Base-by-base conservation (phyloP, 345 rosid genomes). In the Noccaea bulbosa region DNA sequence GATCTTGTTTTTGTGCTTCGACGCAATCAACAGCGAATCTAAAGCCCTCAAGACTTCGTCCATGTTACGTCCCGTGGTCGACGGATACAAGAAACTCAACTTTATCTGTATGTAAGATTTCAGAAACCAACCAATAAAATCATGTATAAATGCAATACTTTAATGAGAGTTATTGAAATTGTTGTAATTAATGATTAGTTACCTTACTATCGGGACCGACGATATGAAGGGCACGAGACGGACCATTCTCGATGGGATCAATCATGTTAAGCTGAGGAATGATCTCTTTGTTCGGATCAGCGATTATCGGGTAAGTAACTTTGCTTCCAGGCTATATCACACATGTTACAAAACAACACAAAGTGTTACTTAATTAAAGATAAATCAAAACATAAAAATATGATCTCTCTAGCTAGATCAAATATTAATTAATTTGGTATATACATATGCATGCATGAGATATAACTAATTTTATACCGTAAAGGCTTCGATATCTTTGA, bases 191-290 rank as follows among this genome's bases (percentile, higher is more conserved):
- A 16, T 43, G 16, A 10, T 27, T 16, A 43, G 8, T 59, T 64
- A 78, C 95, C 91, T 76, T 84, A 76, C 80, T 69, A 57, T 88
- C 90, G 0, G 88, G 84, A 35, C 84, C 96, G 1, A 91, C 83
- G 3, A 88, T 84, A 65, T 85, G 96, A 62, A 90, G 85, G 50
- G 93, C 91, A 56, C 90, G 85, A 65, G 95, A 90, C 0, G 96
- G 93, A 35, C 88, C 93, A 30, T 77, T 81, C 65, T 78, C 90
- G 14, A 86, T 83, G 0, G 98, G 85, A 35, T 89, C 98, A 33
- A 91, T 78, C 96, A 89, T 94, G 81, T 94, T 91, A 33, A 88
- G 93, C 52, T 83, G 79, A 64, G 77, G 74, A 39, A 89, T 79
- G 33, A 86, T 60, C 66, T 87, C 81, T 54, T 85, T 72, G n/a